phyloP scores from a whole-genome alignment of 495 filamentous ascomycete genomes.

The Talaromyces liani region DNA sequence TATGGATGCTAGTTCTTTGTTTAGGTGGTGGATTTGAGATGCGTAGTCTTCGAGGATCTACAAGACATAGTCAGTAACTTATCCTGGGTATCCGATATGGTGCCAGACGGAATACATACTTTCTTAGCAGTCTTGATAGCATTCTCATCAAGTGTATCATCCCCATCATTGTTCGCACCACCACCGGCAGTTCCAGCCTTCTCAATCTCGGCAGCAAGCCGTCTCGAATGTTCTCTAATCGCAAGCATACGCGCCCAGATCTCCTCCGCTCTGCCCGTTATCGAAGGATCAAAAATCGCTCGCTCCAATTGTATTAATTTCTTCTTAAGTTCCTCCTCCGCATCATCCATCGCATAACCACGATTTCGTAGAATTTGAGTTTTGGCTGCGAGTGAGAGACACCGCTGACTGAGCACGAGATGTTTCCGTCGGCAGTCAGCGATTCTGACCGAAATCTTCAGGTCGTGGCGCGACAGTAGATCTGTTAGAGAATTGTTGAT shows the following conservation, averaged over 20 bases:
- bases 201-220: constrained; percentile 72
- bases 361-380: constrained; percentile 86
- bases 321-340: constrained; percentile 85
- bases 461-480: constrained; percentile 73
- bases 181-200: constrained; percentile 47
- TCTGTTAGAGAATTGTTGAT: constrained; percentile 80
- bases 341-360: constrained; percentile 84
- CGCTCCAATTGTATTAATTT: constrained; percentile 71
- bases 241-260: constrained; percentile 93
- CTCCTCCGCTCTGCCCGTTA: constrained; percentile 81
- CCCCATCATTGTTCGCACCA: constrained; percentile 33
- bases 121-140: constrained; percentile 75
- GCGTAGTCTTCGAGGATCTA: constrained; percentile 90
- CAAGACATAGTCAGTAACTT: constrained; percentile 5
- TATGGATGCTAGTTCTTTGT: constrained; percentile 70
- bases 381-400: constrained; percentile 77
- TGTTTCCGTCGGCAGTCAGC: constrained; percentile 77
- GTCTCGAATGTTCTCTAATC: constrained; percentile 70
- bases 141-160: constrained; percentile 64
- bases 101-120: too few species aligned
- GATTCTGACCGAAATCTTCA: constrained; percentile 70
- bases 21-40: constrained; percentile 76
- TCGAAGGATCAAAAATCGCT: constrained; percentile 70
- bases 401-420: constrained; percentile 69
- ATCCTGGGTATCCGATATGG: too few species aligned